Evolutionary conservation across 2,329 filamentous ascomycete species (phyloP).

Genomic region (Annulohypoxylon truncatum): DNA sequence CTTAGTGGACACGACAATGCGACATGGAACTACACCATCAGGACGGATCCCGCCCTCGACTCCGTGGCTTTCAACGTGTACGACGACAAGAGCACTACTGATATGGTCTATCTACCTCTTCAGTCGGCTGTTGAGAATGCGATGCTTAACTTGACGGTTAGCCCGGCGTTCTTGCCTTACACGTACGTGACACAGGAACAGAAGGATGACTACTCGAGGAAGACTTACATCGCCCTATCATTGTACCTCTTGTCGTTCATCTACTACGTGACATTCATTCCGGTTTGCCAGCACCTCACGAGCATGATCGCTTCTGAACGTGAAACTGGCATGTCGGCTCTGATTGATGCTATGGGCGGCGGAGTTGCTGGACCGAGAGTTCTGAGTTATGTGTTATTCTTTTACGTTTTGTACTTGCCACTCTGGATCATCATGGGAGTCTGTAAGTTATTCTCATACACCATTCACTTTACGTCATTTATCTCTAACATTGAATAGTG

Average conservation of each 20-base stretch:
- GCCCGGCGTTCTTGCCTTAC: constrained; percentile 39
- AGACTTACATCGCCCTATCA: constrained; percentile 71
- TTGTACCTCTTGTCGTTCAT: constrained; percentile 74
- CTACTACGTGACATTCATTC: constrained; percentile 75
- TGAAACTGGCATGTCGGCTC: constrained; percentile 76
- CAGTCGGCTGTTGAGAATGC: constrained; percentile 61
- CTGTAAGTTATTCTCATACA: constrained; percentile 54
- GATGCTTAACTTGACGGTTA: constrained; percentile 41
- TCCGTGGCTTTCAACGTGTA: constrained; percentile 66
- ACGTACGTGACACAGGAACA: constrained; percentile 56
- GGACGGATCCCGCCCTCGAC: constrained; percentile 71
- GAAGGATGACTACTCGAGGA: constrained; percentile 65
- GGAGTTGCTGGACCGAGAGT: constrained; percentile 70
- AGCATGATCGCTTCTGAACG: constrained; percentile 77
- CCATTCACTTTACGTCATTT: constrained; percentile 45
- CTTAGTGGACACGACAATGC: constrained; percentile 60
- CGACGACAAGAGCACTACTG: constrained; percentile 67
- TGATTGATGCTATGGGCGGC: constrained; percentile 82
- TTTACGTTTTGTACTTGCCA: constrained; percentile 73
- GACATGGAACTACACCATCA: constrained; percentile 79
- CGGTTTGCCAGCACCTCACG: constrained; percentile 77
- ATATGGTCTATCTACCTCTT: constrained; percentile 75
- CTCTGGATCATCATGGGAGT: constrained; percentile 55
- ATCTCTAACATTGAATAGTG: constrained; percentile 58
- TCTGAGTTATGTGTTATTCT: constrained; percentile 73